Evolutionary conservation across 2,329 filamentous ascomycete genomes (phyloP).

Genomic region (Monosporascus ibericus): DNA sequence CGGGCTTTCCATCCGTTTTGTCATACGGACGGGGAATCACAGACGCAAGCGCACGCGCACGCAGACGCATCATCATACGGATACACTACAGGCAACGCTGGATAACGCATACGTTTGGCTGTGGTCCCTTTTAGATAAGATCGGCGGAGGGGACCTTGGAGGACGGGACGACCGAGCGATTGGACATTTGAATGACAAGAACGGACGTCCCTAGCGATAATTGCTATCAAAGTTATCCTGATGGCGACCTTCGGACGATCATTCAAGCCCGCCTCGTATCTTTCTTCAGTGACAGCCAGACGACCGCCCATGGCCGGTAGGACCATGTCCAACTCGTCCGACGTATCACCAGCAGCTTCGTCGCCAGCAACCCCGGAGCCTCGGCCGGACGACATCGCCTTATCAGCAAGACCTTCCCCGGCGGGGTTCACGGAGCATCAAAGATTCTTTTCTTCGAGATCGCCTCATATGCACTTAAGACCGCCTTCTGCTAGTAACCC

Average conservation of each 20-base stretch:
- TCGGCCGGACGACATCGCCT: constrained; percentile 28
- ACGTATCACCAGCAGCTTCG: constrained; percentile 33
- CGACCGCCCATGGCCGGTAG: constrained; percentile 38
- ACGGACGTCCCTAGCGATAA: too few relatives aligned
- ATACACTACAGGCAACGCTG: too few relatives aligned
- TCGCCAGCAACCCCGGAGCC: constrained; percentile 17
- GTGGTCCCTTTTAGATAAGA: too few relatives aligned
- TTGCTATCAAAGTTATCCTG: neutral
- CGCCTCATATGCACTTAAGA: constrained; percentile 14
- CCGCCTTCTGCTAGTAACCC: neutral
- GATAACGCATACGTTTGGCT: too few relatives aligned
- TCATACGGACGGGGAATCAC: too few relatives aligned
- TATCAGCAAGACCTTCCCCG: constrained; percentile 30
- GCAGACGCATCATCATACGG: too few relatives aligned
- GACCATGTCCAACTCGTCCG: constrained; percentile 41
- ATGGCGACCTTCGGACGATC: constrained; percentile 47
- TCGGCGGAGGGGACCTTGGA: too few relatives aligned
- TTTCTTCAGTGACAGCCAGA: constrained; percentile 32
- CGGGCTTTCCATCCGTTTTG: too few relatives aligned
- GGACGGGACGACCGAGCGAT: too few relatives aligned
- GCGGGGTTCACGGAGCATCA: constrained; percentile 10
- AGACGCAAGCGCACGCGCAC: too few relatives aligned
- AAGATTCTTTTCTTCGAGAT: constrained; percentile 8
- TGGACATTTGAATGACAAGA: too few relatives aligned
- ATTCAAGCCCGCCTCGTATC: constrained; percentile 40